Evolutionary conservation across 2,329 filamentous ascomycete genomes (phyloP).

Genomic region (Cladophialophora psammophila): DNA sequence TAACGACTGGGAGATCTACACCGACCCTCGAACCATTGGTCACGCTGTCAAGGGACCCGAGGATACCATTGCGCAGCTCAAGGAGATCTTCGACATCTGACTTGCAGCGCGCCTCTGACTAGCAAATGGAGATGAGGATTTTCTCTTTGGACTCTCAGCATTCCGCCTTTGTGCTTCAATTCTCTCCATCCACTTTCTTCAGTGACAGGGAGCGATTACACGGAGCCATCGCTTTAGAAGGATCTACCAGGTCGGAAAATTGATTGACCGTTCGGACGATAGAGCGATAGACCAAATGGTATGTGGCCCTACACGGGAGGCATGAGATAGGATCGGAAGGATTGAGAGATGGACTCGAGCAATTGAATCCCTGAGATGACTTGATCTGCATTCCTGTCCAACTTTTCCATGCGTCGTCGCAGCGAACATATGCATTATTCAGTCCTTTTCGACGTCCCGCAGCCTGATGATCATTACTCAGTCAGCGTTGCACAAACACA

Average conservation of each 20-base stretch:
- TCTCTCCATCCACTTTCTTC: neutral
- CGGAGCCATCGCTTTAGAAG: neutral
- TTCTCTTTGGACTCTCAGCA: neutral
- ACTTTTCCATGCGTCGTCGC: no score
- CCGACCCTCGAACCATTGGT: slow-evolving; percentile 79
- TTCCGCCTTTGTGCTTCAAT: neutral
- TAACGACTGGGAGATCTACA: slow-evolving; percentile 95
- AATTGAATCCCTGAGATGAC: neutral
- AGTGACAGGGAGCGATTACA: neutral
- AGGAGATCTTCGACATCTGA: slow-evolving; percentile 72
- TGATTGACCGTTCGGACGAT: neutral
- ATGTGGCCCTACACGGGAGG: neutral
- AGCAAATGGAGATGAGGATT: neutral
- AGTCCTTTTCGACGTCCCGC: no score
- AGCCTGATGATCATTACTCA: no score
- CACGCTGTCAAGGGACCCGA: slow-evolving; percentile 83
- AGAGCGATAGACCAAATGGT: slow-evolving; percentile 12
- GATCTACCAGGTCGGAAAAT: neutral
- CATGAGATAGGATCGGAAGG: neutral
- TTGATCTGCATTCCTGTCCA: neutral
- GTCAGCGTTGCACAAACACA: no score
- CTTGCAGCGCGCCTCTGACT: slow-evolving; percentile 26
- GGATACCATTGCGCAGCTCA: slow-evolving; percentile 80
- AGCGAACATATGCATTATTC: no score
- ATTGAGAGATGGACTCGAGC: neutral